Base-by-base conservation (phyloP, 2,329 filamentous ascomycete species). In the Penicillium carneum region DNA sequence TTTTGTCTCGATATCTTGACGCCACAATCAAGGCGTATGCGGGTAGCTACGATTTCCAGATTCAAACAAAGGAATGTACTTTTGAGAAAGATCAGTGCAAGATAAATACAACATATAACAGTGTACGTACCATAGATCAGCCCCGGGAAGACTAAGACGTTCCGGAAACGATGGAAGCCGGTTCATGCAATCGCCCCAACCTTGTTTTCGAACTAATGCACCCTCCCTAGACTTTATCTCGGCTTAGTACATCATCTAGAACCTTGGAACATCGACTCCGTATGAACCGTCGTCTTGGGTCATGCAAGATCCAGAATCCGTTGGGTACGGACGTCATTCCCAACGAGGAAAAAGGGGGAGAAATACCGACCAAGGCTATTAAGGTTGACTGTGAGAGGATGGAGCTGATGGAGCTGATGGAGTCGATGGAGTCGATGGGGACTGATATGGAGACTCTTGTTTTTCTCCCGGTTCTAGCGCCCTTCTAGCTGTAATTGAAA, bases 141-240 rank as follows among this genome's bases (percentile, higher is more conserved):
- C 52, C 43, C 47, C 52, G 49, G 49, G 48, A 54, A 34, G n/a
- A 16, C 53, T 59, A 57, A 50, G 52, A 61, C 38, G 54, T 61
- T 57, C 58, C 53, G 53, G 53, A 61, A 61, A 29, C 33, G 36
- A 62, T 59, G 48, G 63, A 66, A 63, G 57, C 47, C 62, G 57
- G 71, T 70, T 70, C 68, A 69, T 69, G 68, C 67, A 69, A 59
- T 62, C 41, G 53, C 57, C 55, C 55, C 58, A 70, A 67, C 66
- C 64, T 67, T 67, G 67, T 69, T 69, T 56, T 41, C 8, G 59
- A 54, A 66, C 69, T 71, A 71, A 71, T 71, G 69, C 69, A 70
- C 66, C 66, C 65, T 60, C 46, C 63, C 66, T 65, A 65, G 68
- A 65, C 47, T 49, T 49, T 49, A 23, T 49, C 18, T 49, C 18